Evolutionary conservation across 2,329 filamentous ascomycete genomes (phyloP), one percentile per base, ranked within the genome.

Genomic region (Kalaharituber pfeilii): DNA sequence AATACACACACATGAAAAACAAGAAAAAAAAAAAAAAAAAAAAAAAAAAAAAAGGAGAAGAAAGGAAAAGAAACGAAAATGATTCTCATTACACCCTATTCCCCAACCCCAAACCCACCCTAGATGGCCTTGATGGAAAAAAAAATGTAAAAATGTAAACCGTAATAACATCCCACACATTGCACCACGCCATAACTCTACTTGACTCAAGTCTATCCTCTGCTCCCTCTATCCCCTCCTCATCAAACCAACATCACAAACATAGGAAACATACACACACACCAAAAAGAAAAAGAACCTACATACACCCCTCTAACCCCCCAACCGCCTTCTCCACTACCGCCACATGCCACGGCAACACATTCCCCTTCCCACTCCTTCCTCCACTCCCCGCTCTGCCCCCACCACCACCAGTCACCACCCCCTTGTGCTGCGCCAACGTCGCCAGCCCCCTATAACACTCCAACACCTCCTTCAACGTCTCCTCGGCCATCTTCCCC

Each of bases 371-470:
- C 15, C 8, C 20, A 13, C 20, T 18, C 42, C 42, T 25, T 22
- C 13, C 42, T 22, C 42, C 13, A 9, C 30, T n/a, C 30, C 30
- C 30, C n/a, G 30, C 30, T 9, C 9, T n/a, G 9, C 30, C 30
- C 9, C 30, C 30, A 36, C 30, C 30, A 9, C 30, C 30, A 36
- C 30, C 30, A 36, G 9, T 36, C 29, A 79, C 70, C 63, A 81
- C 70, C 0, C 79, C 82, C 57, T 81, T 76, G 22, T 80, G 76
- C 59, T 79, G 74, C 1, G 82, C 83, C 61, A 91, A 65, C 18
- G 83, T 77, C 0, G 79, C 80, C 58, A 91, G 44, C 13, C 54
- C 54, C 24, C 54, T 25, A 39, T 45, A 56, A 3, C 15, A 18
- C 18, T 45, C 42, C 42, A 56, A 15, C n/a, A 56, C 30, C 51